phyloP scores from a whole-genome alignment of 2,329 filamentous ascomycete genomes.

The Coniella vitis region DNA sequence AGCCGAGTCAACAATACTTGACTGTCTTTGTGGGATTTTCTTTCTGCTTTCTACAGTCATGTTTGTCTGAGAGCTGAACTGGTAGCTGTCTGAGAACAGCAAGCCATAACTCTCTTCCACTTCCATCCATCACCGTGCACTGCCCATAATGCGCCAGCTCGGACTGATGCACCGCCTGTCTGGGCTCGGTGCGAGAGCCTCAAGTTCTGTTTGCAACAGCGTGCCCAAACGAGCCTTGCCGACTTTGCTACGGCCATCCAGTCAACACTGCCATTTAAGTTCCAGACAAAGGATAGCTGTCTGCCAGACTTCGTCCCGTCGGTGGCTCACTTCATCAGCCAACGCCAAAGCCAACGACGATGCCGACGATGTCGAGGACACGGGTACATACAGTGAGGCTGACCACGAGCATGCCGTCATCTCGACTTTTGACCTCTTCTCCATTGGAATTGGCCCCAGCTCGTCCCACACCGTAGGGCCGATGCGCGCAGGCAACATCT shows the following conservation, averaged over 20 bases:
- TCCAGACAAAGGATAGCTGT: background rate
- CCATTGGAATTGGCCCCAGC: constrained; percentile 44
- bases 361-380: constrained; percentile 12
- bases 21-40: no score
- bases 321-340: background rate
- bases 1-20: no score
- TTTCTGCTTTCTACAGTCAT: no score
- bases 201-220: background rate
- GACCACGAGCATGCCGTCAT: constrained; percentile 46
- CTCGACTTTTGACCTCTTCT: constrained; percentile 45
- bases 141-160: constrained; percentile 11
- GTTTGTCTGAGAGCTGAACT: no score
- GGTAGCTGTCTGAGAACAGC: no score
- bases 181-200: background rate
- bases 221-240: background rate
- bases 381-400: constrained; percentile 40
- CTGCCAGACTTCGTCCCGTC: background rate
- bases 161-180: constrained; percentile 2
- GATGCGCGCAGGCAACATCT: constrained; percentile 46
- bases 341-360: background rate
- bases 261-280: background rate
- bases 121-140: background rate
- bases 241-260: background rate
- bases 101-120: background rate
- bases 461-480: constrained; percentile 46